Conservation (phyloP, 2,329 filamentous ascomycete genomes). For the Epichloe bromicola region DNA sequence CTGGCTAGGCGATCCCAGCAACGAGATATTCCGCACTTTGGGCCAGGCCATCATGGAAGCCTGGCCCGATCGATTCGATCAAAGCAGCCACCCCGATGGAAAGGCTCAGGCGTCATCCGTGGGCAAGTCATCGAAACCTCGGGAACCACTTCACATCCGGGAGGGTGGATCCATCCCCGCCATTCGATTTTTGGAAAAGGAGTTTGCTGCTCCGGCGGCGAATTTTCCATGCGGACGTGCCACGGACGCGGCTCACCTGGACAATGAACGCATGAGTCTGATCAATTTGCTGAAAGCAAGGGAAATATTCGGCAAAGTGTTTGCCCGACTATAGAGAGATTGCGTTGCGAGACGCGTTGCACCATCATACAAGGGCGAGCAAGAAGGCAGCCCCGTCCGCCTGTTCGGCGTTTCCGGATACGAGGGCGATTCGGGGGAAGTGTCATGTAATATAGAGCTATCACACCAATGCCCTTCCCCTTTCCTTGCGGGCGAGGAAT, state of each 20-base stretch:
- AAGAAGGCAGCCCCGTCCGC: background rate
- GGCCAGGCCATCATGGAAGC: conserved; percentile 74
- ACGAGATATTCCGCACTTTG: conserved; percentile 80
- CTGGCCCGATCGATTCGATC: conserved; percentile 51
- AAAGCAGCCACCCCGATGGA: background rate
- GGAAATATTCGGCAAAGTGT: conserved; percentile 82
- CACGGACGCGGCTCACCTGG: conserved; percentile 84
- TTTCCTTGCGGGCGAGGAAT: no score
- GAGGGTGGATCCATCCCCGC: conserved; percentile 93
- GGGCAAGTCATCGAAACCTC: conserved; percentile 18
- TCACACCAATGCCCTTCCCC: no score
- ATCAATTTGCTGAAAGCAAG: conserved; percentile 82
- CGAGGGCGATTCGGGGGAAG: no score
- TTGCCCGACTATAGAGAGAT: conserved; percentile 43
- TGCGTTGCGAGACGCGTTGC: background rate
- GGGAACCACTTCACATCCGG: conserved; percentile 77
- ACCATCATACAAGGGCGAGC: background rate
- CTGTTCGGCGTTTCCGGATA: background rate
- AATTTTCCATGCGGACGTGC: conserved; percentile 91
- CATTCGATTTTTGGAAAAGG: conserved; percentile 88
- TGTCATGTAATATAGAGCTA: no score
- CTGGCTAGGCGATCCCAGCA: conserved; percentile 86
- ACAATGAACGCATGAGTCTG: conserved; percentile 85
- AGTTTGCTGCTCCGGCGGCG: conserved; percentile 80
- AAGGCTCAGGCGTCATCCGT: conserved; percentile 6